Evolutionary conservation across 768 basidiomycete species (phyloP), one percentile per base, ranked within the genome.

Genomic region (Lentinula detonsa): DNA sequence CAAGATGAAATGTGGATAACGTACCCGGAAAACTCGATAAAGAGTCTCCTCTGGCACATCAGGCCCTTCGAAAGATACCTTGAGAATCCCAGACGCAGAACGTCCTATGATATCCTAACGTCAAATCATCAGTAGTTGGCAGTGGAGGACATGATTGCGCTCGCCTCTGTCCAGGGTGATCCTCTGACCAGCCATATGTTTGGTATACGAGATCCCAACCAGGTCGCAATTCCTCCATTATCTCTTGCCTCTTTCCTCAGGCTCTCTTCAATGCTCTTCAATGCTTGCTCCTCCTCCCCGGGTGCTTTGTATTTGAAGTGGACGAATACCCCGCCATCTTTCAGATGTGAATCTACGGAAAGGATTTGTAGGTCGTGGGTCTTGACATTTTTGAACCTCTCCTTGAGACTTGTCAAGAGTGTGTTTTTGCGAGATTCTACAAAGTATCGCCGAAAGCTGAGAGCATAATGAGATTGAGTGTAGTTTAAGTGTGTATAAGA

Each of bases 321-420:
- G 40, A 94, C 86, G 68, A 93, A 94, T 15, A 91, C 86, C 4
- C 94, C 94, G 2, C 93, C 93, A 63, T 95, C 93, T 66, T 95
- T 95, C 56, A 74, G 72, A 63, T 85, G 79, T 6, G 86, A 85
- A 57, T 91, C 78, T 5, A 93, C 67, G 23, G 82, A 80, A 4
- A 87, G 67, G n/a, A 92, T 73, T 34, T 76, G 74, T 68, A 94
- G 91, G 39, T 75, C 77, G 64, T 85, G 82, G 0, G 78, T 67
- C 34, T 80, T 78, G 43, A 91, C 77, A 6, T 72, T 64, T 11
- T 81, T 75, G 7, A 94, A 75, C 37, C 84, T 76, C 1, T 68
- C 60, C 43, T 73, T 63, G 18, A 95, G 72, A 33, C 69, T 54
- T 3, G 71, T 74, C 31, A 90, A 75, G 1, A 92, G 74, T n/a